Percentiles rank a stretch among this genome's conserved stretches.
These are phyloP conservation scores for Blastobotrys robertii DNA, from an alignment of 805 yeast species.

Conservation along the genomic window DNA sequence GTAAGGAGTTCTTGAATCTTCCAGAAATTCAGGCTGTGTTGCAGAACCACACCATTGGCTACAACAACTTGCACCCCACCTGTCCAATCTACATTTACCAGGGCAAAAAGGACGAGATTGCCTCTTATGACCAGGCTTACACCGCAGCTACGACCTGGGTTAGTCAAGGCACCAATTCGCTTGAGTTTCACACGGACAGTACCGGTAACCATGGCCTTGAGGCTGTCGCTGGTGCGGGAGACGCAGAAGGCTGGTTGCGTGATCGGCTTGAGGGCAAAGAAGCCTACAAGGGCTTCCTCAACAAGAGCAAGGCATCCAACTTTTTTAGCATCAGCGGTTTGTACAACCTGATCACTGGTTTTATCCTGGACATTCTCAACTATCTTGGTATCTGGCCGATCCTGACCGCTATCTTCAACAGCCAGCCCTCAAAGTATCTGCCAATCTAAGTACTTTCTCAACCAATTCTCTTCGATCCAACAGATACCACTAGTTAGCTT, in stretches of 20 bases:
- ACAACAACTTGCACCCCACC: constrained; percentile 8
- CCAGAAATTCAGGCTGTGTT: constrained; percentile 8
- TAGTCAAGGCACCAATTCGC: constrained; percentile 8
- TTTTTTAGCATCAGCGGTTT: no score
- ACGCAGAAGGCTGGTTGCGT: constrained; percentile 10
- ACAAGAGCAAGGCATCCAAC: no score
- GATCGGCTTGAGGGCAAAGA: constrained; percentile 7
- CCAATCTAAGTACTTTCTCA: no score
- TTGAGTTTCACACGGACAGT: constrained; percentile 10
- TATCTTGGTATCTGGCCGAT: no score
- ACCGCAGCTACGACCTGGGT: constrained; percentile 10
- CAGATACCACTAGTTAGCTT: no score
- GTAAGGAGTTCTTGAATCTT: constrained; percentile 12
- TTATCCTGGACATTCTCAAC: no score
- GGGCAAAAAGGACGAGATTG: constrained; percentile 18
- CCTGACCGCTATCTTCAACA: no score
- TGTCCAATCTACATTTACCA: constrained; percentile 18
- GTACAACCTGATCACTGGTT: no score
- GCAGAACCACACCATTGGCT: constrained; percentile 13
- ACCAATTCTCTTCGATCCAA: no score
- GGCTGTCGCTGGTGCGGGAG: constrained; percentile 8
- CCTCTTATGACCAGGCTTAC: constrained; percentile 13
- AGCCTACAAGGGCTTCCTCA: constrained; percentile 1
- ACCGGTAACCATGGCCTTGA: constrained; percentile 8
- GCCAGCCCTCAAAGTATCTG: no score